Conservation (phyloP, 148 eudicot species). For the Spergularia marina region DNA sequence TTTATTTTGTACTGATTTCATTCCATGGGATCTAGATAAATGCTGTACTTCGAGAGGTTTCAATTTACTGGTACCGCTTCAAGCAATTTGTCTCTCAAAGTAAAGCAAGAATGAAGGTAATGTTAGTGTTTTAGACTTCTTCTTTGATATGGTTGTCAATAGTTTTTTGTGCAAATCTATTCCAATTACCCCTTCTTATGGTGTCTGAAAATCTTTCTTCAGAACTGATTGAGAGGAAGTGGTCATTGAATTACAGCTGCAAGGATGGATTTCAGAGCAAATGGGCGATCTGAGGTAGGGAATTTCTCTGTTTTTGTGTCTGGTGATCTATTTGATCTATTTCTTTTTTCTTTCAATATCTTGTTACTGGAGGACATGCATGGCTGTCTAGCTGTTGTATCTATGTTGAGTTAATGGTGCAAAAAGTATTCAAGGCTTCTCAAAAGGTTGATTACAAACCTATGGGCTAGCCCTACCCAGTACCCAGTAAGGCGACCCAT, state of each 20-base stretch:
- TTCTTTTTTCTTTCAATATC: neutral
- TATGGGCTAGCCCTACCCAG: too few relatives aligned
- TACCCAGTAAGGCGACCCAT: too few relatives aligned
- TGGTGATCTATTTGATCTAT: neutral
- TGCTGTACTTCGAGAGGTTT: conserved; percentile 78
- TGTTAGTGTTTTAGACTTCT: conserved; percentile 3
- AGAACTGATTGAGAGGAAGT: conserved; percentile 94
- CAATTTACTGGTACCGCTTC: conserved; percentile 85
- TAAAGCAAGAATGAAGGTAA: conserved; percentile 98
- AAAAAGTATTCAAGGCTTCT: too few relatives aligned
- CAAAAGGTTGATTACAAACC: too few relatives aligned
- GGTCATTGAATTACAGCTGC: conserved; percentile 98
- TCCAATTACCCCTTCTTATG: neutral
- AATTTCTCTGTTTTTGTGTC: conserved; percentile 5
- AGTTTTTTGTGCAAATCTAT: neutral
- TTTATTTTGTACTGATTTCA: conserved; percentile 18
- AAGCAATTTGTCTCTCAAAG: conserved; percentile 99
- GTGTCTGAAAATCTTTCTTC: conserved; percentile 5
- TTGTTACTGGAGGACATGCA: neutral
- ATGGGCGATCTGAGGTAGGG: conserved; percentile 92
- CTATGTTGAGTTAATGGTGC: too few relatives aligned
- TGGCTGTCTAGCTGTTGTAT: neutral
- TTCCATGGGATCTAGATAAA: conserved; percentile 51
- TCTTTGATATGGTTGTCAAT: conserved; percentile 12
- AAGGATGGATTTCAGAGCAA: conserved; percentile 90